phyloP scores from a whole-genome alignment of 2,329 filamentous ascomycete genomes.

The Mycogone perniciosa region DNA sequence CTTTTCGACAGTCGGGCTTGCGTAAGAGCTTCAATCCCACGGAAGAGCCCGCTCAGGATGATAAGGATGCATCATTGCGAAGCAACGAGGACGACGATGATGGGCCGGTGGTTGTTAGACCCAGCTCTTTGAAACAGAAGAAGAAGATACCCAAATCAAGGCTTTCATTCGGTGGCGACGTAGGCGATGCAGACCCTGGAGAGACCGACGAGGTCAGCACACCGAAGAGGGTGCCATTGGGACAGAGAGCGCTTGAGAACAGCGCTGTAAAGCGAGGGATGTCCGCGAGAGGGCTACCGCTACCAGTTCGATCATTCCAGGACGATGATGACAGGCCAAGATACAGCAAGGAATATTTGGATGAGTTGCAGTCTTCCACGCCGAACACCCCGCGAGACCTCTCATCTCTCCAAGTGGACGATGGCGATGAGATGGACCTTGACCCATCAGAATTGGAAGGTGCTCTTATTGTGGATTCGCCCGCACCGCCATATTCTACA shows the following conservation, averaged over 20 bases:
- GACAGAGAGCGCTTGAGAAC: constrained; percentile 59
- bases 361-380: constrained; percentile 79
- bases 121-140: constrained; percentile 54
- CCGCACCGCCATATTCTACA: constrained; percentile 23
- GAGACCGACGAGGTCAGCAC: constrained; percentile 46
- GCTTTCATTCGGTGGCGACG: constrained; percentile 67
- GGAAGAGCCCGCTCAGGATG: constrained; percentile 28
- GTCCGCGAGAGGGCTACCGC: constrained; percentile 44
- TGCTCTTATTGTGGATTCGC: constrained; percentile 55
- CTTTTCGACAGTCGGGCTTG: constrained; percentile 52
- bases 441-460: constrained; percentile 58
- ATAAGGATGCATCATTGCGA: constrained; percentile 19
- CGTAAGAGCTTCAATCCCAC: constrained; percentile 48
- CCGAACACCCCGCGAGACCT: constrained; percentile 71
- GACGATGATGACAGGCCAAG: constrained; percentile 63
- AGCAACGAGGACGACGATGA: constrained; percentile 37
- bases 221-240: constrained; percentile 61
- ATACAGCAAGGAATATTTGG: constrained; percentile 82
- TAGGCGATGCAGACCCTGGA: constrained; percentile 44
- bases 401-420: constrained; percentile 35
- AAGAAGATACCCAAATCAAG: constrained; percentile 54
- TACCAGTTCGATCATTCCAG: constrained; percentile 43
- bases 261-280: constrained; percentile 53
- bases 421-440: constrained; percentile 48
- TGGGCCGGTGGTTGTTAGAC: constrained; percentile 44